Evolutionary conservation across 1,284 basidiomycete species (phyloP), one percentile per base, ranked within the genome.

Genomic region (Ustilago hordei): DNA sequence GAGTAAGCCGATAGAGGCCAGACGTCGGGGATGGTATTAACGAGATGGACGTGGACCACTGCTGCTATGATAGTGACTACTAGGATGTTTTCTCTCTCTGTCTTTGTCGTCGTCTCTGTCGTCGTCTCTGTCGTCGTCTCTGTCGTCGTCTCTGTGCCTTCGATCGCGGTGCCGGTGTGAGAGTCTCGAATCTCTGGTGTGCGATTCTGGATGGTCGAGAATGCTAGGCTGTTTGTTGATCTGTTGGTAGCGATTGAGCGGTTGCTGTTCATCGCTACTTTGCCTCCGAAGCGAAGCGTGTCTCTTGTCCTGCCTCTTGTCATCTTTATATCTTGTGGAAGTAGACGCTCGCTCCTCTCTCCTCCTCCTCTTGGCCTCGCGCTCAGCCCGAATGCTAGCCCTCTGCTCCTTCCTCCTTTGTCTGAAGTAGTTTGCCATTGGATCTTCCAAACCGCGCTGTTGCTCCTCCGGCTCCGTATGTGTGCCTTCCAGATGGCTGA

Each of bases 401-500:
- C 85, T 54, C 67, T 85, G 66, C 75, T 83, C 43, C 73, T 83
- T 81, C 65, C 82, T 55, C 54, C 67, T 35, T 55, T 78, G 36
- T n/a, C 82, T 81, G 45, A 88, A 79, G 86, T 94, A 98, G 69
- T 94, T 93, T 19, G 92, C 91, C 97, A 99, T 99, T 0, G 97
- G 97, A 87, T 99, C 97, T 84, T 98, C 95, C 5, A 93, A 92
- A 86, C 98, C 95, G 65, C n/a, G 54, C 17, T 95, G 90, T 60
- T 31, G 59, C 64, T 15, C 69, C 54, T 36, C 63, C 52, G 41
- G 55, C 58, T 55, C 52, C 41, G 19, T 48, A 39, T 43, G 31
- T 2, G 15, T 50, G 8, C 32, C 38, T n/a, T 23, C 19, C 12
- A 6, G 0, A 45, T 7, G 19, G 0, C 6, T 2, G 12, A 60